Percentiles rank a stretch among this genome's conserved stretches.
phyloP scores from a whole-genome alignment of 768 basidiomycete genomes.

The Rhizopogon roseolus region DNA sequence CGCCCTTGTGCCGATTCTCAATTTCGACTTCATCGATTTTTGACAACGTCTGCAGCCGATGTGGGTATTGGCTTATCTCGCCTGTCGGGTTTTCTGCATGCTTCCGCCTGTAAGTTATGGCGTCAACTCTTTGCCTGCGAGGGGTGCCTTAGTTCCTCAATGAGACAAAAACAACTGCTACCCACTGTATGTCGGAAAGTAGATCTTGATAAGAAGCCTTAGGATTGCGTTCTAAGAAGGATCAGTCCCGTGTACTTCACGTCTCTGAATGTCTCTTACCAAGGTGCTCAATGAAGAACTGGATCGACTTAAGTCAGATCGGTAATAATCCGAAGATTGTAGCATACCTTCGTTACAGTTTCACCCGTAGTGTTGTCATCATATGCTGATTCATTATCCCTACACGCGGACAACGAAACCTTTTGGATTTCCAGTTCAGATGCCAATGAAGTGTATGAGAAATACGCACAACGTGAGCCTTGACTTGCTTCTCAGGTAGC shows the following conservation, averaged over 20 bases:
- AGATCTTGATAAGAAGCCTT: background rate
- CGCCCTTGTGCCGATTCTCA: background rate
- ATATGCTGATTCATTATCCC: constrained; percentile 17
- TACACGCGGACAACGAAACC: constrained; percentile 26
- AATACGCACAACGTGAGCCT: constrained; percentile 18
- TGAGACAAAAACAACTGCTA: background rate
- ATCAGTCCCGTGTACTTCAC: background rate
- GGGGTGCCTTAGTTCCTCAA: background rate
- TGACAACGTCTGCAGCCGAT: background rate
- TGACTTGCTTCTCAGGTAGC: background rate
- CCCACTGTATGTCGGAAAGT: background rate
- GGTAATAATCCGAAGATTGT: background rate
- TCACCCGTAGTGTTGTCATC: constrained; percentile 13
- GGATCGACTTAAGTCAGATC: background rate
- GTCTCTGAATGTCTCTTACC: background rate
- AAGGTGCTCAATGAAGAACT: background rate
- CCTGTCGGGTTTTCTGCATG: no score
- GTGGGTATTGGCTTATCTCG: background rate
- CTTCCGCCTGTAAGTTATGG: background rate
- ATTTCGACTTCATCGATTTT: background rate
- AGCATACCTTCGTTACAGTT: constrained; percentile 18
- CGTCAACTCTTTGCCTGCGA: background rate
- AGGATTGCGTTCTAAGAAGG: background rate
- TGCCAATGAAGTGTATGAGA: no score
- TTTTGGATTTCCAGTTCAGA: constrained; percentile 4